These are phyloP conservation scores for Aschersonia sp. DNA, from an alignment of 2,329 filamentous ascomycete species.

Conservation along the genomic window DNA sequence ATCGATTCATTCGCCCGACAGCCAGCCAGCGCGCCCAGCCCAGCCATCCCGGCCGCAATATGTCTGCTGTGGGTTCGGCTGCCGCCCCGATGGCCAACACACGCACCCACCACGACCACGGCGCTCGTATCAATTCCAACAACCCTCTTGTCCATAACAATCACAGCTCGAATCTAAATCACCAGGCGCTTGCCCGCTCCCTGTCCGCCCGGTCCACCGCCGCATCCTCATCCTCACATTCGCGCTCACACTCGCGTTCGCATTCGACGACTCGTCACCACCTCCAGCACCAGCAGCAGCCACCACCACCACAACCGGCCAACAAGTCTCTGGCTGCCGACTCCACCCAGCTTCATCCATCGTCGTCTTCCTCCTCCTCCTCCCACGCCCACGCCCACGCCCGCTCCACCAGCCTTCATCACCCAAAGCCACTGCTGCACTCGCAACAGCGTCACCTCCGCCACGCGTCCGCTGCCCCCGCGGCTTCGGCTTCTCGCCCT, in stretches of 20 bases:
- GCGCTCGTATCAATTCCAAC: background rate
- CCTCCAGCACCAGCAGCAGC: no score
- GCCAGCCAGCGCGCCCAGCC: background rate
- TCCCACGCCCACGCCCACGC: background rate
- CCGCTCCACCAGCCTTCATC: slow-evolving; percentile 1
- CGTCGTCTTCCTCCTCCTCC: background rate
- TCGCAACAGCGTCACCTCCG: slow-evolving; percentile 19
- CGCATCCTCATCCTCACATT: no score
- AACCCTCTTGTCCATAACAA: background rate
- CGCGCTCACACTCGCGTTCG: no score
- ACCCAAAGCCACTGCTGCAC: slow-evolving; percentile 9
- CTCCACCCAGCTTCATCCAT: background rate
- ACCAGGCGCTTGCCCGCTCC: background rate
- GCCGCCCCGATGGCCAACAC: background rate
- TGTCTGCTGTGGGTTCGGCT: background rate
- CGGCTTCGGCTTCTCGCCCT: slow-evolving; percentile 13
- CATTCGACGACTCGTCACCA: no score
- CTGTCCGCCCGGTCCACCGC: background rate
- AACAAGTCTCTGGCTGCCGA: background rate
- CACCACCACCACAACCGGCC: background rate
- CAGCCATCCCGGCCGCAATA: background rate
- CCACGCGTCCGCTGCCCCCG: slow-evolving; percentile 21
- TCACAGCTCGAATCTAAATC: background rate
- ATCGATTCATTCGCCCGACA: background rate
- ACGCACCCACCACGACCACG: background rate